These are phyloP conservation scores for Venturia oleaginea DNA, from an alignment of 2,329 filamentous ascomycete species.

Conservation along the genomic window DNA sequence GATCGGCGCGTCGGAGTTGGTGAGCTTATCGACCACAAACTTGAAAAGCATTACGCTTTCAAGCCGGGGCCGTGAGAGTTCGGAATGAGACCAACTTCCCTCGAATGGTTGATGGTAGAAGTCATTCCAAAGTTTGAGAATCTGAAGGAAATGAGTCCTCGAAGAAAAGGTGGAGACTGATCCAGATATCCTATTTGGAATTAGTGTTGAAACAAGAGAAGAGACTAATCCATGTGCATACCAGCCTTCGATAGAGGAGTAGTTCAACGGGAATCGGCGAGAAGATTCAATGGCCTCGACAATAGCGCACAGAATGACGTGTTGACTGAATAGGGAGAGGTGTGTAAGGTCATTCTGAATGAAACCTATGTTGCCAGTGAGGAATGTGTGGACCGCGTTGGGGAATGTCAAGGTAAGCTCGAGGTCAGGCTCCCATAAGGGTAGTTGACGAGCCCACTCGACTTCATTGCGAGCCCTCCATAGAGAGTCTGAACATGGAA, in stretches of 20 bases:
- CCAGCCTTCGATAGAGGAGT: slow-evolving; percentile 1
- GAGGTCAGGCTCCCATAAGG: not conserved
- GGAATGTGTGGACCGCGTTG: not conserved
- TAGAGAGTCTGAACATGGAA: not conserved
- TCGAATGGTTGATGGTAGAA: not conserved
- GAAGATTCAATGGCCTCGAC: not conserved
- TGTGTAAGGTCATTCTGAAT: not conserved
- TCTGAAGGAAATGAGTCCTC: not conserved
- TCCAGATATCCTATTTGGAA: not conserved
- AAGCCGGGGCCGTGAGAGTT: not conserved
- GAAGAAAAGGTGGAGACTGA: not conserved
- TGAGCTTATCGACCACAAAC: not conserved
- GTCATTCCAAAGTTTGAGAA: not conserved
- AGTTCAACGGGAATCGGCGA: not conserved
- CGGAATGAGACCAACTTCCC: not conserved
- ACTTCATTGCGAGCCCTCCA: not conserved
- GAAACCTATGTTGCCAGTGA: not conserved
- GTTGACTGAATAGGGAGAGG: not conserved
- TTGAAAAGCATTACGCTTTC: slow-evolving; percentile 5
- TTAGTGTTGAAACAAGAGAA: not conserved
- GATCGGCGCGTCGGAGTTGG: not conserved
- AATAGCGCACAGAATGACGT: not conserved
- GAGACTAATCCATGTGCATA: not conserved
- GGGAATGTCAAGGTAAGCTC: not conserved
- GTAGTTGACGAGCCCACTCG: not conserved